phyloP scores from a whole-genome alignment of 2,329 filamentous ascomycete genomes.

The Beauveria australis region DNA sequence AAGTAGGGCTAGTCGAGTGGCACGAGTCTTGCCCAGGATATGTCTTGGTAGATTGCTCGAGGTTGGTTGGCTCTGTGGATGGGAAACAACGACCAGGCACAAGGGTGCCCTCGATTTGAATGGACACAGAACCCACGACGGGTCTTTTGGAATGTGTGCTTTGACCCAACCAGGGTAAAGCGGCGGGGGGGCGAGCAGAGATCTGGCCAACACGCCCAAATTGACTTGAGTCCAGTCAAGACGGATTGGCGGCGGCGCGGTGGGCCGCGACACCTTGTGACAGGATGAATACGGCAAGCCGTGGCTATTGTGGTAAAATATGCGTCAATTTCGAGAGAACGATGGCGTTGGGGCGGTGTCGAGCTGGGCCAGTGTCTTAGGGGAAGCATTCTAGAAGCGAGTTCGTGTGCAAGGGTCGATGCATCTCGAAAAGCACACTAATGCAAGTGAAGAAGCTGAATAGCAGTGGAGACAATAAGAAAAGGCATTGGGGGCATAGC shows the following conservation, averaged over 20 bases:
- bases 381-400: conserved; percentile 7
- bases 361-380: background rate
- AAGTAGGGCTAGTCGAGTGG: background rate
- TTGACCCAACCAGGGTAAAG: background rate
- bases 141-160: background rate
- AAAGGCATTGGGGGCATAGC: background rate
- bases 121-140: background rate
- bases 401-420: background rate
- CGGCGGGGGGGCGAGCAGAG: background rate
- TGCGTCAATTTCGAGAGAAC: background rate
- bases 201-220: background rate
- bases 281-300: background rate
- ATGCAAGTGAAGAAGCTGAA: conserved; percentile 4
- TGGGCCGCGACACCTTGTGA: background rate
- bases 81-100: background rate
- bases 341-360: background rate
- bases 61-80: background rate
- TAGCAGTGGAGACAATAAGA: background rate
- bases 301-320: background rate
- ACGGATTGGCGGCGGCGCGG: background rate
- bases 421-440: background rate
- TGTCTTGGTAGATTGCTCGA: background rate
- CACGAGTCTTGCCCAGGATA: background rate
- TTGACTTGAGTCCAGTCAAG: background rate
- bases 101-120: background rate